These are phyloP conservation scores for Hypomyces perniciosus DNA, from an alignment of 2,329 filamentous ascomycete genomes.

Conservation along the genomic window DNA sequence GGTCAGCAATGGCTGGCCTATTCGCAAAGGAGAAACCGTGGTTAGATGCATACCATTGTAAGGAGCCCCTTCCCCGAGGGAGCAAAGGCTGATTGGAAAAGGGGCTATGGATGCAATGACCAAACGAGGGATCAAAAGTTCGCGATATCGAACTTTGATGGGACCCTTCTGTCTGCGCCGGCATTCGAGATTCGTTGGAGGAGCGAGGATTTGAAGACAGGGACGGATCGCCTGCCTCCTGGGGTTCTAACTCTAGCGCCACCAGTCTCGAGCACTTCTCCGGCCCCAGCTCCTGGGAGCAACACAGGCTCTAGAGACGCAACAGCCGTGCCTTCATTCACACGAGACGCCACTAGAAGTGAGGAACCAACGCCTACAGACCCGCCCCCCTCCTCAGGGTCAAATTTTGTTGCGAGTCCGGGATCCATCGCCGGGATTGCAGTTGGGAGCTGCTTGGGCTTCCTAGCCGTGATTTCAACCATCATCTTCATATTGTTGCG, in stretches of 20 bases:
- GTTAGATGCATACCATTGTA: constrained; percentile 24
- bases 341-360: neutral
- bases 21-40: constrained; percentile 21
- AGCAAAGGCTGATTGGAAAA: neutral
- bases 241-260: neutral
- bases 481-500: constrained; percentile 1
- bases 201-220: constrained; percentile 14
- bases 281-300: neutral
- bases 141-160: constrained; percentile 17
- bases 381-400: neutral
- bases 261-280: neutral
- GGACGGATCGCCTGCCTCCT: neutral
- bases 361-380: neutral
- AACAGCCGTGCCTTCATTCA: neutral
- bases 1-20: constrained; percentile 16
- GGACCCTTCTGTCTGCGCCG: constrained; percentile 21
- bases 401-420: neutral
- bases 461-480: neutral
- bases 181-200: constrained; percentile 27
- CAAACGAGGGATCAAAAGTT: constrained; percentile 17
- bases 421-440: constrained; percentile 15
- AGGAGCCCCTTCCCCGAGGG: neutral
- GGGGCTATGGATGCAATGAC: constrained; percentile 20
- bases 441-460: constrained; percentile 12
- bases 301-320: neutral